phyloP scores from a whole-genome alignment of 2,329 filamentous ascomycete genomes.

The Dendrostoma leiphaemia region DNA sequence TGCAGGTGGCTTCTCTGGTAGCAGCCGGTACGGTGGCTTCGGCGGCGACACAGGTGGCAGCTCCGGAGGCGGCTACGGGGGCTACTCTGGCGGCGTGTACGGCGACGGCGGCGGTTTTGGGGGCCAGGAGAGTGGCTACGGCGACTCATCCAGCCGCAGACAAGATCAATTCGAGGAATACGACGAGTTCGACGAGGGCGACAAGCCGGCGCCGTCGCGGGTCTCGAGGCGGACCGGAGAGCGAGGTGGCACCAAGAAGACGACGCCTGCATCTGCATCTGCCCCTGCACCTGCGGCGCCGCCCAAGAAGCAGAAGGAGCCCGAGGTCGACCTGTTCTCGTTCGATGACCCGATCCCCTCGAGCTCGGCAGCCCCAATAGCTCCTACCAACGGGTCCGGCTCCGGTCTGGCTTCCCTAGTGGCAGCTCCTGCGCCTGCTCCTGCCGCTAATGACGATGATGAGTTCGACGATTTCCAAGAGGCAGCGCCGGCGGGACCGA shows the following conservation, averaged over 20 bases:
- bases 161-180: constrained; percentile 89
- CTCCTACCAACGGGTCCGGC: constrained; percentile 44
- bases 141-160: constrained; percentile 58
- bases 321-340: constrained; percentile 89
- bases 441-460: constrained; percentile 69
- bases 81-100: constrained; percentile 73
- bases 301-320: constrained; percentile 78
- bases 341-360: constrained; percentile 75
- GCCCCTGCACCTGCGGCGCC: constrained; percentile 53
- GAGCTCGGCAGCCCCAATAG: constrained; percentile 41
- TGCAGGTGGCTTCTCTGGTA: constrained; percentile 51
- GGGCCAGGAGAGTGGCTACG: constrained; percentile 71
- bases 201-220: constrained; percentile 43
- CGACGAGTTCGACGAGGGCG: constrained; percentile 87
- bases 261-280: constrained; percentile 39
- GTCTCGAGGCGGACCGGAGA: constrained; percentile 27
- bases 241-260: constrained; percentile 56
- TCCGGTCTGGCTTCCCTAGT: constrained; percentile 49
- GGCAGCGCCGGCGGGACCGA: constrained; percentile 59
- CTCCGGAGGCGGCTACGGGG: constrained; percentile 59
- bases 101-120: constrained; percentile 96
- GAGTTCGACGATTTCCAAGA: constrained; percentile 99
- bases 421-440: constrained; percentile 25
- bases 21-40: constrained; percentile 79
- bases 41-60: constrained; percentile 80